phyloP scores from a whole-genome alignment of 306 rosid genomes.

The Gynostemma pentaphyllum region DNA sequence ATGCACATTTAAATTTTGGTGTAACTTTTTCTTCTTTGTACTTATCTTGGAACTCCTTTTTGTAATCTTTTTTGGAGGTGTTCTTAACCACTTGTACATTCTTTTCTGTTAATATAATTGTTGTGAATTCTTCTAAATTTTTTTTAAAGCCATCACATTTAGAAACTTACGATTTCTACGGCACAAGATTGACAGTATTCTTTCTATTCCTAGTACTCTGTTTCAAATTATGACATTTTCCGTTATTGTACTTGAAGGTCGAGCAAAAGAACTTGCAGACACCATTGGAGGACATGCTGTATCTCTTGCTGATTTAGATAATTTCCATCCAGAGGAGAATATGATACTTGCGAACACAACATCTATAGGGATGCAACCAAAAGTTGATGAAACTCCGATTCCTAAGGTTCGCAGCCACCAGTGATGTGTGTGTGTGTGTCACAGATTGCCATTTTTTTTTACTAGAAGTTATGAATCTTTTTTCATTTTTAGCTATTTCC shows the following conservation, averaged over 20 bases:
- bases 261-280: conserved; percentile 82
- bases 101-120: too few species aligned
- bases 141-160: not conserved
- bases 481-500: not conserved
- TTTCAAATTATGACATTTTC: not conserved
- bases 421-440: not conserved
- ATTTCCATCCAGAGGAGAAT: conserved; percentile 67
- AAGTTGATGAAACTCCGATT: conserved; percentile 72
- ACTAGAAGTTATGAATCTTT: not conserved
- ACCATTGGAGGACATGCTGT: conserved; percentile 67
- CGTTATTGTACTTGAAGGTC: conserved; percentile 29
- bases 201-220: not conserved
- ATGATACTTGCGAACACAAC: conserved; percentile 96
- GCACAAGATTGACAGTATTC: not conserved
- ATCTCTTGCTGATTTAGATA: conserved; percentile 61
- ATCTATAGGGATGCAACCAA: conserved; percentile 96
- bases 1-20: too few species aligned
- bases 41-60: too few species aligned
- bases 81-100: too few species aligned
- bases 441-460: not conserved
- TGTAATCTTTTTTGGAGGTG: too few species aligned
- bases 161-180: not conserved
- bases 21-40: too few species aligned
- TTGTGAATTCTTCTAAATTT: too few species aligned
- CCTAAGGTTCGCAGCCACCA: conserved; percentile 41